A percentile compares a stretch with the other conserved stretches of the same genome.
These are phyloP conservation scores for Penicillium coprophilum DNA, from an alignment of 495 filamentous ascomycete genomes.

Conservation along the genomic window DNA sequence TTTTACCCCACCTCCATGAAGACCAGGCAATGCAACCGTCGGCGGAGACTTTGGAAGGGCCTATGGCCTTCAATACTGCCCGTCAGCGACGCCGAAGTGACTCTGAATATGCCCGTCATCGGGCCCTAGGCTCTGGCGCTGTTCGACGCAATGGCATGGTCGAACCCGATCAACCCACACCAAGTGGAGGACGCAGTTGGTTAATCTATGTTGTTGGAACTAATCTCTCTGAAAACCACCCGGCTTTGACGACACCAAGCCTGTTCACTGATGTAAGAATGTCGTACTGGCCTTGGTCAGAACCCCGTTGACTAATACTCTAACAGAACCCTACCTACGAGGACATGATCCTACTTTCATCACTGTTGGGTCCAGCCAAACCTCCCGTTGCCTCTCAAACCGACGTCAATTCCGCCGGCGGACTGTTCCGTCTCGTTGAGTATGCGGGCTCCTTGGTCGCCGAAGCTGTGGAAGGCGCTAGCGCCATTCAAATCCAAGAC, in stretches of 20 bases:
- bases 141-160: conserved; percentile 66
- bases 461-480: conserved; percentile 47
- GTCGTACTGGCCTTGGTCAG: background rate
- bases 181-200: conserved; percentile 62
- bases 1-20: conserved; percentile 38
- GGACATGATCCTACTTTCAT: conserved; percentile 74
- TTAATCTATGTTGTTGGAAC: conserved; percentile 79
- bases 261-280: conserved; percentile 68
- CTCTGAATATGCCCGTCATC: conserved; percentile 60
- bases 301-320: conserved; percentile 15
- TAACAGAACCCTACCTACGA: conserved; percentile 70
- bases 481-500: conserved; percentile 50
- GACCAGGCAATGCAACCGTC: conserved; percentile 35
- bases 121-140: conserved; percentile 60
- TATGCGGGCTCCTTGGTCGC: conserved; percentile 51
- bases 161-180: conserved; percentile 57
- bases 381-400: conserved; percentile 68
- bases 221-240: conserved; percentile 73
- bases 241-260: conserved; percentile 72
- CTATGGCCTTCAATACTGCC: conserved; percentile 30
- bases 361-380: conserved; percentile 70
- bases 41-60: conserved; percentile 30
- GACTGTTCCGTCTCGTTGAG: conserved; percentile 53
- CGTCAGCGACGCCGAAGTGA: conserved; percentile 60
- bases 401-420: conserved; percentile 65